These are phyloP conservation scores for Borealophlyctis nickersoniae DNA, from an alignment of 192 early-diverging fungal genomes.

Conservation along the genomic window DNA sequence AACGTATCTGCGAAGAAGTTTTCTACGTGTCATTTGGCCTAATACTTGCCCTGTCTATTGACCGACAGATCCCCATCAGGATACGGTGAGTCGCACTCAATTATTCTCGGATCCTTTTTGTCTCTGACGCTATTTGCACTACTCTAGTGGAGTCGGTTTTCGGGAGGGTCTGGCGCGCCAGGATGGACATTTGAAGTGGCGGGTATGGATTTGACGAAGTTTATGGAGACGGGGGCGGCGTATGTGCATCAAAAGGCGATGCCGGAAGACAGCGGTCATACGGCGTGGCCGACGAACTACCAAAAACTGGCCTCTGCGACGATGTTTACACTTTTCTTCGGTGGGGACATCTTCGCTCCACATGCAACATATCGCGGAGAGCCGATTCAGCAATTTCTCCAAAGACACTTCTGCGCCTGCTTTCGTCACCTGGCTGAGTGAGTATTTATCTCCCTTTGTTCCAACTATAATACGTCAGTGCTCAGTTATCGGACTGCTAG, in stretches of 20 bases:
- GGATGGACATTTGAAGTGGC: slow-evolving; percentile 83
- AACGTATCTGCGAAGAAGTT: background rate
- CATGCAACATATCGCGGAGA: slow-evolving; percentile 61
- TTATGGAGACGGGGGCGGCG: slow-evolving; percentile 74
- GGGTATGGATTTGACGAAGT: slow-evolving; percentile 69
- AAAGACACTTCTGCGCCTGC: slow-evolving; percentile 61
- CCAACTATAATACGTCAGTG: background rate
- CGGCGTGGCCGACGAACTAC: slow-evolving; percentile 88
- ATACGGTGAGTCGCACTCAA: slow-evolving; percentile 50
- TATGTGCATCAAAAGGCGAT: slow-evolving; percentile 61
- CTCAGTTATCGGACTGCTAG: slow-evolving; percentile 23
- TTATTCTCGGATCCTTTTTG: slow-evolving; percentile 2
- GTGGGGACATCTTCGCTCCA: slow-evolving; percentile 71
- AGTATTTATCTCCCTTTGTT: background rate
- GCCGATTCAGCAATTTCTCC: slow-evolving; percentile 64
- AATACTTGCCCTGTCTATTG: background rate
- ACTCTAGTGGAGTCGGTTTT: slow-evolving; percentile 53
- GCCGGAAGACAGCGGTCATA: slow-evolving; percentile 31
- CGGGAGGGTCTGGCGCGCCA: slow-evolving; percentile 81
- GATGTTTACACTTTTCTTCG: slow-evolving; percentile 83
- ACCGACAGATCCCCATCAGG: slow-evolving; percentile 74
- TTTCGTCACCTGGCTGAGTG: slow-evolving; percentile 69
- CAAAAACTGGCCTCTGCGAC: slow-evolving; percentile 77
- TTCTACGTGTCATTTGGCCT: background rate
- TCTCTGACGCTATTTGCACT: slow-evolving; percentile 6